Percentiles rank a stretch among this genome's conserved stretches.
phyloP scores from a whole-genome alignment of 371 early-diverging fungal species.

The Gilbertella persicaria region DNA sequence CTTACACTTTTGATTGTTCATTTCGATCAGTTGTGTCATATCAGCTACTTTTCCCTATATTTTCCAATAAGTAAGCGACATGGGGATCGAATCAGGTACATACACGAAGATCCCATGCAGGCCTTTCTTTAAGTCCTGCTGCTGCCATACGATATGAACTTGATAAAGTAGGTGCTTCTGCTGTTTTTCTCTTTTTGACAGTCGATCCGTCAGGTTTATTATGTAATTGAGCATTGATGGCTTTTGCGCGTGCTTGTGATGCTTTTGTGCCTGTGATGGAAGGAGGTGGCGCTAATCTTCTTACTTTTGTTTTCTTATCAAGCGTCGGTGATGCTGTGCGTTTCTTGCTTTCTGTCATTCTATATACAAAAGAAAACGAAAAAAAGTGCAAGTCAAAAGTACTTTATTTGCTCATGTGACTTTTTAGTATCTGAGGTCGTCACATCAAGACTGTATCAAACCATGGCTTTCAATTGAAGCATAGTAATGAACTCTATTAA shows the following conservation, averaged over 20 bases:
- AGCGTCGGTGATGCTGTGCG: no score
- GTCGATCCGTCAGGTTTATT: not conserved
- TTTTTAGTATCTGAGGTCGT: no score
- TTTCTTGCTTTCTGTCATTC: no score
- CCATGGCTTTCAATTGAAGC: no score
- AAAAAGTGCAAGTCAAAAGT: no score
- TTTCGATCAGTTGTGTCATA: constrained; percentile 31
- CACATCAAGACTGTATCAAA: no score
- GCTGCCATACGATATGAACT: constrained; percentile 13
- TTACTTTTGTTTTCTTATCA: no score
- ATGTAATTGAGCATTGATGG: constrained; percentile 14
- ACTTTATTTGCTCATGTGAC: no score
- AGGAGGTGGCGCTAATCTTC: no score
- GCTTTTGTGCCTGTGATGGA: constrained; percentile 20
- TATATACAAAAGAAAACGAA: no score
- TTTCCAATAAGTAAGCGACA: not conserved
- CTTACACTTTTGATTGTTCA: constrained; percentile 31
- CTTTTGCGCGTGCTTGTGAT: constrained; percentile 25
- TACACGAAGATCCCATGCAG: constrained; percentile 50
- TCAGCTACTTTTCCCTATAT: constrained; percentile 41
- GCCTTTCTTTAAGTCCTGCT: constrained; percentile 27
- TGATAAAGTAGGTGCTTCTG: constrained; percentile 4
- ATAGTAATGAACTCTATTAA: no score
- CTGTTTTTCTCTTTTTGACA: not conserved
- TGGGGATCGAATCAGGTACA: not conserved